Evolutionary conservation across 495 filamentous ascomycete genomes (phyloP).

Genomic region (Hapsidospora chrysogenum): DNA sequence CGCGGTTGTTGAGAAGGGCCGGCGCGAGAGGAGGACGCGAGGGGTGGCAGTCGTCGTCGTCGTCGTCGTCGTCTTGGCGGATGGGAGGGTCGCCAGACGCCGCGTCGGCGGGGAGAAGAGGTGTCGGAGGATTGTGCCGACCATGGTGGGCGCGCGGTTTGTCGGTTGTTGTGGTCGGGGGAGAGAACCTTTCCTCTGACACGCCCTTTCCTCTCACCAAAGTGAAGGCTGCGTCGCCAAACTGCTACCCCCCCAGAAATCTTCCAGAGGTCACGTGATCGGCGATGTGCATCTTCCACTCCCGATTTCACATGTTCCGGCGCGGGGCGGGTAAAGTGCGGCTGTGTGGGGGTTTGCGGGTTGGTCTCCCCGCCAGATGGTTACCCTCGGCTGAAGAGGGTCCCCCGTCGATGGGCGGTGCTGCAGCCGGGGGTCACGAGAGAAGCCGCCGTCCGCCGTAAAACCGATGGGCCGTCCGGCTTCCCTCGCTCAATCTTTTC

Average conservation of each 20-base stretch:
- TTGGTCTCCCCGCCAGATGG: constrained; percentile 5
- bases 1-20: constrained; percentile 32
- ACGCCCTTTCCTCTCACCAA: not conserved
- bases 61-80: too few relatives aligned
- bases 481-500: not conserved
- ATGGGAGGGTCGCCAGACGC: constrained; percentile 6
- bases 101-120: constrained; percentile 6
- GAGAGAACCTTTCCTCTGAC: too few relatives aligned
- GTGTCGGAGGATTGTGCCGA: not conserved
- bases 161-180: not conserved
- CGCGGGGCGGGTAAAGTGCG: not conserved
- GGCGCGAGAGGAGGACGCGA: too few relatives aligned
- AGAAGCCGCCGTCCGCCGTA: too few relatives aligned
- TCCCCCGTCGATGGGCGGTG: not conserved
- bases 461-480: too few relatives aligned
- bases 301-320: not conserved
- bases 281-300: not conserved
- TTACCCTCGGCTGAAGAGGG: constrained; percentile 20
- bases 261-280: not conserved
- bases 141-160: not conserved
- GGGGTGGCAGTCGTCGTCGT: too few relatives aligned
- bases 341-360: not conserved
- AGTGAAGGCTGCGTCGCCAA: not conserved
- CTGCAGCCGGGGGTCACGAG: not conserved
- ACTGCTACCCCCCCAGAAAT: not conserved